Evolutionary conservation across 2,329 filamentous ascomycete genomes (phyloP).

Genomic region (Nemania sp.): DNA sequence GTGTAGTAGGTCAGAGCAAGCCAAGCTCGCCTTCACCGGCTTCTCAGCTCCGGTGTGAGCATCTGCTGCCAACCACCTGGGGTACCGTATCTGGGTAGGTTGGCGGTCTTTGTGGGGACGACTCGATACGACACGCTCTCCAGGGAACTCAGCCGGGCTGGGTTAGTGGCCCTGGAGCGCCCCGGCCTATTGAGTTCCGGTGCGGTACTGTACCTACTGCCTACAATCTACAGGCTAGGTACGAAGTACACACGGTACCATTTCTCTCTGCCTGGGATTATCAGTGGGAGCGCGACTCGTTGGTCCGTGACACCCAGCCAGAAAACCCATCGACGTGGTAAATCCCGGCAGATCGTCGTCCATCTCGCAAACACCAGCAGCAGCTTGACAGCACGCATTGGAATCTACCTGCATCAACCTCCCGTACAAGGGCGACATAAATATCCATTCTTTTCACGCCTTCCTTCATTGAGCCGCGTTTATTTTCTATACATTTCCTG

Average conservation of each 20-base stretch:
- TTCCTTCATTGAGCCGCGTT: neutral
- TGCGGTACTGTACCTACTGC: too few species aligned
- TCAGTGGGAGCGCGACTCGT: too few species aligned
- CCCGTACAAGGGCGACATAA: neutral
- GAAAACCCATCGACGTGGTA: constrained; percentile 19
- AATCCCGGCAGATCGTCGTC: constrained; percentile 21
- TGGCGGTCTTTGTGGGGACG: constrained; percentile 9
- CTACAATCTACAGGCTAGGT: too few species aligned
- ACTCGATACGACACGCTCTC: constrained; percentile 3
- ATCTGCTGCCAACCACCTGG: too few species aligned
- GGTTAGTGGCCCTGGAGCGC: constrained; percentile 20
- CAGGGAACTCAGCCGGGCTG: constrained; percentile 10
- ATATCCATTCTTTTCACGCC: neutral
- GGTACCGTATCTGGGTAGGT: neutral
- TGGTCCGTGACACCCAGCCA: constrained; percentile 7
- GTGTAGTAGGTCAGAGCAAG: constrained; percentile 21
- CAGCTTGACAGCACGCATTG: neutral
- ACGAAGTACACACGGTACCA: too few species aligned
- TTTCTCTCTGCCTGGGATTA: constrained; percentile 8
- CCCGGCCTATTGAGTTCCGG: constrained; percentile 6
- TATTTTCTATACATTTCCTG: neutral
- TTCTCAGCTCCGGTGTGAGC: too few species aligned
- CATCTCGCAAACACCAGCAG: too few species aligned
- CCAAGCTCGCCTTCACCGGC: constrained; percentile 13
- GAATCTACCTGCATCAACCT: neutral